phyloP scores from a whole-genome alignment of 2,329 filamentous ascomycete species.

The Rhytidhysteron rufulum region DNA sequence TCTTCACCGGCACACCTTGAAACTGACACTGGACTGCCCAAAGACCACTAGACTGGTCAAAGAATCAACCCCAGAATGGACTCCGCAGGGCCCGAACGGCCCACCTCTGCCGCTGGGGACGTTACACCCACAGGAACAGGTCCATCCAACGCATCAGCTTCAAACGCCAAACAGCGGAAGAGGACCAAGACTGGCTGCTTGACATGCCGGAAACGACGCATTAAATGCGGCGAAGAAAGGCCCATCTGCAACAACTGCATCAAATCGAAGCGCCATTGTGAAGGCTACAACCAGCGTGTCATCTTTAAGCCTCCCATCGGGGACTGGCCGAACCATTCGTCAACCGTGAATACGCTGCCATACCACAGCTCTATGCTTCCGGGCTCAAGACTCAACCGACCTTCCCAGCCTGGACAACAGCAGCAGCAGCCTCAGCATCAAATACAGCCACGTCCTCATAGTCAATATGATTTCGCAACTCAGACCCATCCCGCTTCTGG shows the following conservation, averaged over 20 bases:
- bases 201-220: conserved; percentile 89
- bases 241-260: conserved; percentile 80
- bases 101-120: conserved; percentile 20
- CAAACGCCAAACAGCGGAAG: conserved; percentile 33
- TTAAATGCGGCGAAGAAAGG: conserved; percentile 92
- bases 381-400: conserved; percentile 18
- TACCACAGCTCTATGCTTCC: conserved; percentile 38
- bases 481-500: conserved; percentile 11
- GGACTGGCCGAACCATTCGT: conserved; percentile 41
- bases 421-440: conserved; percentile 19
- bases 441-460: conserved; percentile 25
- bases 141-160: conserved; percentile 14
- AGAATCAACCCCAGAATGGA: conserved; percentile 16
- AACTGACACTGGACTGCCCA: not conserved
- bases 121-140: conserved; percentile 24
- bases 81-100: conserved; percentile 14
- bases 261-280: conserved; percentile 79
- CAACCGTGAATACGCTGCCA: conserved; percentile 33
- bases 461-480: conserved; percentile 24
- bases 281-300: conserved; percentile 78
- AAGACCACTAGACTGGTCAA: not conserved
- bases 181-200: conserved; percentile 90
- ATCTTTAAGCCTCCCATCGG: conserved; percentile 73
- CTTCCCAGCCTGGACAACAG: conserved; percentile 13
- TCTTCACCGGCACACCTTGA: conserved; percentile 1